Evolutionary conservation across 805 yeast species (phyloP), one percentile per base, ranked within the genome.

Genomic region (Candida dajiaensis): DNA sequence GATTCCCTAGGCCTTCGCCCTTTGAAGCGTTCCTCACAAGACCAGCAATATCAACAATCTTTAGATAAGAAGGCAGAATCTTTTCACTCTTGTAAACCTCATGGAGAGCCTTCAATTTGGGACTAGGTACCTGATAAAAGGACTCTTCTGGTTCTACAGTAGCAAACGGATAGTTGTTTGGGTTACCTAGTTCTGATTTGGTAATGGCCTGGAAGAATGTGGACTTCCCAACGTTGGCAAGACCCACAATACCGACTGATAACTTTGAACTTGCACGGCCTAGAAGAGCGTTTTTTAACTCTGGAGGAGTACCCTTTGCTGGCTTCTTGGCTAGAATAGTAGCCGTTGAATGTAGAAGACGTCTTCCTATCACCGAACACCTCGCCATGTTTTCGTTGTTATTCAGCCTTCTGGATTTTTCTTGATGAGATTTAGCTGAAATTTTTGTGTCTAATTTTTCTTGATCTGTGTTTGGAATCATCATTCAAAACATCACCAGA

Each of bases 1-100:
- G 85, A 66, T 85, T 85, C 45, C 95, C 95, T 52, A 85, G 70
- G 44, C 95, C 95, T 67, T 83, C 89, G 51, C 95, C 95, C 43
- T 78, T 76, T n/a, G 85, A 77, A 4, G 95, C 95, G 61, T 87
- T 88, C 65, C 82, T 79, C 41, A 89, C 85, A 51, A 85, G 71
- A 44, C 95, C 95, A 15, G 95, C 95, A 62, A 85, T 85, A 63
- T 85, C 95, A 54, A 79, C 82, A 40, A 85, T 73, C 41, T 87
- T 83, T 61, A 85, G 71, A 49, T 72, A 76, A 4, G 89, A 84
- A 31, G 88, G 85, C 42, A 83, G 76, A 50, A 76, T 77, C 58
- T 78, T 78, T 52, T 78, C 76, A 49, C 87, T 78, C 49, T 73
- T 71, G 66, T 81, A 85, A 47, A 83, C 57, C 36, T 69, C 68